Conservation (phyloP, 331 rosid genomes). For the Spiraea crenata region DNA sequence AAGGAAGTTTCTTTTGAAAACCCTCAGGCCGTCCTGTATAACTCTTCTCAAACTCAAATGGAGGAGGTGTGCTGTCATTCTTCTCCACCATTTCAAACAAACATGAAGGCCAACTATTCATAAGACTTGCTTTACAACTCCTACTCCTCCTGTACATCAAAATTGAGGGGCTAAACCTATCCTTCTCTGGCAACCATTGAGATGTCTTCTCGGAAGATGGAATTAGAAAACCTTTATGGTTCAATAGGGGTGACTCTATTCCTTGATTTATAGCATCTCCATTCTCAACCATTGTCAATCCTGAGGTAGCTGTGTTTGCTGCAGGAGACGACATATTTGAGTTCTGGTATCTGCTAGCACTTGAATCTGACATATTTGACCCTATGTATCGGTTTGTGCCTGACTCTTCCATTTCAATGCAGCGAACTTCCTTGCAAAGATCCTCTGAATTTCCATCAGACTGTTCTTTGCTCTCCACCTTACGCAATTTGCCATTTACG, state of each 20-base stretch:
- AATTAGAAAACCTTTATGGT: conserved; percentile 35
- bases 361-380: conserved; percentile 37
- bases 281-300: conserved; percentile 36
- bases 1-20: conserved; percentile 43
- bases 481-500: conserved; percentile 34
- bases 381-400: conserved; percentile 32
- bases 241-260: conserved; percentile 32
- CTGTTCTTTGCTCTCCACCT: conserved; percentile 51
- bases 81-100: conserved; percentile 58
- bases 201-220: conserved; percentile 47
- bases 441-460: conserved; percentile 49
- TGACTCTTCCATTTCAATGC: conserved; percentile 65
- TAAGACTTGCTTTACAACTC: conserved; percentile 73
- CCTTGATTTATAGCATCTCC: conserved; percentile 36
- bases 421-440: conserved; percentile 69
- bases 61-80: conserved; percentile 55
- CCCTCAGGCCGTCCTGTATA: conserved; percentile 67
- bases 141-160: conserved; percentile 57
- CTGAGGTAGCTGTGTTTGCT: conserved; percentile 40
- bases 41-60: conserved; percentile 49
- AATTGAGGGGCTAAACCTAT: conserved; percentile 29
- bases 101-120: conserved; percentile 38
- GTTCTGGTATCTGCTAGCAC: conserved; percentile 40
- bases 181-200: conserved; percentile 42
- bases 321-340: conserved; percentile 52